Conservation (phyloP, 2,329 filamentous ascomycete genomes). For the Aspergillus ochraceoroseus region DNA sequence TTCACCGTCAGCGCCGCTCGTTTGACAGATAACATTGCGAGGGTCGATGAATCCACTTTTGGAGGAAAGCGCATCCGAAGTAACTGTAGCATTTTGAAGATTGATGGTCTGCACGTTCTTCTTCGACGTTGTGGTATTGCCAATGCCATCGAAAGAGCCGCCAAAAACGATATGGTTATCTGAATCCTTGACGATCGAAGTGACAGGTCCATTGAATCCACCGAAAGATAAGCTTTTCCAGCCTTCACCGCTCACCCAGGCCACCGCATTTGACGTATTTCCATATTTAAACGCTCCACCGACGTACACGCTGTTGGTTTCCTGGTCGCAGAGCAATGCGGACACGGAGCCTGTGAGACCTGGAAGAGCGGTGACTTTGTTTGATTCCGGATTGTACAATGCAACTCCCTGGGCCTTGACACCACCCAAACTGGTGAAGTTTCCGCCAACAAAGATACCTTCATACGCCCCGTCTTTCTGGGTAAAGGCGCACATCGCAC, state of each 20-base stretch:
- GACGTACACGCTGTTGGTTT: slow-evolving; percentile 76
- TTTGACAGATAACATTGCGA: slow-evolving; percentile 75
- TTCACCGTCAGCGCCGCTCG: slow-evolving; percentile 59
- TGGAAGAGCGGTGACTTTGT: slow-evolving; percentile 65
- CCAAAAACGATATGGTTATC: slow-evolving; percentile 89
- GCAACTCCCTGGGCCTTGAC: slow-evolving; percentile 73
- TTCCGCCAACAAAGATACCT: slow-evolving; percentile 83
- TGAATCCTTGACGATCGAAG: slow-evolving; percentile 72
- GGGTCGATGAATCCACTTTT: slow-evolving; percentile 68
- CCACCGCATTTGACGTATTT: slow-evolving; percentile 84
- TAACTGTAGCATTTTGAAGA: slow-evolving; percentile 70
- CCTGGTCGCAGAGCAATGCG: slow-evolving; percentile 73
- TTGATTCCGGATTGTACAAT: slow-evolving; percentile 69
- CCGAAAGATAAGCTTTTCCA: slow-evolving; percentile 83
- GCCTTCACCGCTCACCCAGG: slow-evolving; percentile 63
- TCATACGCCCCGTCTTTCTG: slow-evolving; percentile 60
- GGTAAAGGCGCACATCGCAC: slow-evolving; percentile 78
- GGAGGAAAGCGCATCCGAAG: slow-evolving; percentile 57
- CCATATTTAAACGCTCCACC: slow-evolving; percentile 76
- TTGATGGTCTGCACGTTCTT: slow-evolving; percentile 75
- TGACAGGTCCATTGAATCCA: slow-evolving; percentile 90
- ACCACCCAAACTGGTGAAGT: slow-evolving; percentile 85
- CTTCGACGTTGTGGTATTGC: slow-evolving; percentile 62
- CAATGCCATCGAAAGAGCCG: slow-evolving; percentile 80
- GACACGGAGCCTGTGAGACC: slow-evolving; percentile 80